phyloP scores from a whole-genome alignment of 2,329 filamentous ascomycete species.

The Neodidymelliopsis sp. region DNA sequence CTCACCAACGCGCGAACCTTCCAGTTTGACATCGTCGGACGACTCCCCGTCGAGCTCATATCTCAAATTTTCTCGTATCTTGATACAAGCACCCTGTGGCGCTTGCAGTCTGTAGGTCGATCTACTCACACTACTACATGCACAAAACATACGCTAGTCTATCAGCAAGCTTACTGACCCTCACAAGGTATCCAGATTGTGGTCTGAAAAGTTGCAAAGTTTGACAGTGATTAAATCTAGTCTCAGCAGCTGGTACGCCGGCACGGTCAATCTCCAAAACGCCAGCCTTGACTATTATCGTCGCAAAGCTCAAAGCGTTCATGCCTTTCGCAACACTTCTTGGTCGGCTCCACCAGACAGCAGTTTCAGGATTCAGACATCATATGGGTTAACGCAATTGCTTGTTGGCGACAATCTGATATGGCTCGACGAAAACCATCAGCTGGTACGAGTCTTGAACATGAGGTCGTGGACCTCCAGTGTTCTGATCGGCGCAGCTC shows the following conservation, averaged over 20 bases:
- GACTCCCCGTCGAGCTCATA: constrained; percentile 49
- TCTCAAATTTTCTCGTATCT: constrained; percentile 46
- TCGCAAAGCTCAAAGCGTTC: constrained; percentile 31
- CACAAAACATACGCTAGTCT: too few relatives aligned
- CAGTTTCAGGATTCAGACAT: constrained; percentile 2
- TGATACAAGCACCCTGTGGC: constrained; percentile 38
- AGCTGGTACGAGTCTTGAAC: constrained; percentile 30
- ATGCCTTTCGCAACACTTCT: constrained; percentile 35
- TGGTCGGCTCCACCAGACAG: constrained; percentile 8
- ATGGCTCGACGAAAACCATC: constrained; percentile 12
- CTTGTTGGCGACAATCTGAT: constrained; percentile 30
- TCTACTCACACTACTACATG: background rate
- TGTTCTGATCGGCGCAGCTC: constrained; percentile 23
- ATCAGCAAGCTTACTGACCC: constrained; percentile 1
- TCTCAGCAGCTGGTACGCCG: constrained; percentile 35
- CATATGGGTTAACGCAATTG: background rate
- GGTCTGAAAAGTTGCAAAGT: constrained; percentile 41
- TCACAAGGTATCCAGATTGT: constrained; percentile 43
- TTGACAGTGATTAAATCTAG: constrained; percentile 27
- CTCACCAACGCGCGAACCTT: constrained; percentile 33
- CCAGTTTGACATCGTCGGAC: constrained; percentile 45
- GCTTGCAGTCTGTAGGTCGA: constrained; percentile 36
- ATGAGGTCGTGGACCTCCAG: constrained; percentile 29
- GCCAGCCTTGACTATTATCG: constrained; percentile 25
- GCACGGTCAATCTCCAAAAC: constrained; percentile 18